These are phyloP conservation scores for Hamigera avellanea DNA, from an alignment of 495 filamentous ascomycete genomes.

Conservation along the genomic window DNA sequence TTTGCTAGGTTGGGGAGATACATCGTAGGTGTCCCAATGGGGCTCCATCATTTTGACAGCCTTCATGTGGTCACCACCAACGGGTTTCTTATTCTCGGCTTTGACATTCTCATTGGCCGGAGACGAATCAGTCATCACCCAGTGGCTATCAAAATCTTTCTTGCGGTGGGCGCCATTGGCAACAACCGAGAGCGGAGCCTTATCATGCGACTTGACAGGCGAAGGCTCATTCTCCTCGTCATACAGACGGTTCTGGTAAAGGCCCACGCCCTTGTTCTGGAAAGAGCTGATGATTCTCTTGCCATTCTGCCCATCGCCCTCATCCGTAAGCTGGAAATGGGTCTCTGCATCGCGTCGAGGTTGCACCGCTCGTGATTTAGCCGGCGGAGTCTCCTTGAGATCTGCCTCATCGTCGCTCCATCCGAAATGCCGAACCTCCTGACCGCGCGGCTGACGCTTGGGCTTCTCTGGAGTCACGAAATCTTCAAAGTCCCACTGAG, in stretches of 20 bases:
- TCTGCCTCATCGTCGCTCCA: constrained; percentile 57
- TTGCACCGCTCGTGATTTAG: constrained; percentile 43
- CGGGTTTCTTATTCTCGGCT: constrained; percentile 43
- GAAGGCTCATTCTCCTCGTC: constrained; percentile 35
- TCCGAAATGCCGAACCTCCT: constrained; percentile 58
- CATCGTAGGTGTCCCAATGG: constrained; percentile 51
- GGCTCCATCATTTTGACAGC: constrained; percentile 52
- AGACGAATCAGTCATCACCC: constrained; percentile 52
- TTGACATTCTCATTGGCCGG: constrained; percentile 28
- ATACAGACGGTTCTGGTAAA: constrained; percentile 69
- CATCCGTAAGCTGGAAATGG: constrained; percentile 65
- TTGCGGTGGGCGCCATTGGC: constrained; percentile 54
- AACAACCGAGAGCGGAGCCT: constrained; percentile 42
- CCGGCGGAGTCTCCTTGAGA: constrained; percentile 43
- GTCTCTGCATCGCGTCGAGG: constrained; percentile 66
- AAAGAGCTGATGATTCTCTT: constrained; percentile 27
- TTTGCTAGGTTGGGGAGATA: constrained; percentile 38
- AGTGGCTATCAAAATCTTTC: constrained; percentile 67
- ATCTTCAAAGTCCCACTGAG: constrained; percentile 78
- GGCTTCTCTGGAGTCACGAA: constrained; percentile 71
- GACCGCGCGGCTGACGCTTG: constrained; percentile 35
- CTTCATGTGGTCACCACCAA: constrained; percentile 26
- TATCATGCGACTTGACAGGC: constrained; percentile 15
- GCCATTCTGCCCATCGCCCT: constrained; percentile 12
- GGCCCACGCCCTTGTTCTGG: constrained; percentile 51